phyloP scores from a whole-genome alignment of 805 yeast species.

The Pichia occidentalis region DNA sequence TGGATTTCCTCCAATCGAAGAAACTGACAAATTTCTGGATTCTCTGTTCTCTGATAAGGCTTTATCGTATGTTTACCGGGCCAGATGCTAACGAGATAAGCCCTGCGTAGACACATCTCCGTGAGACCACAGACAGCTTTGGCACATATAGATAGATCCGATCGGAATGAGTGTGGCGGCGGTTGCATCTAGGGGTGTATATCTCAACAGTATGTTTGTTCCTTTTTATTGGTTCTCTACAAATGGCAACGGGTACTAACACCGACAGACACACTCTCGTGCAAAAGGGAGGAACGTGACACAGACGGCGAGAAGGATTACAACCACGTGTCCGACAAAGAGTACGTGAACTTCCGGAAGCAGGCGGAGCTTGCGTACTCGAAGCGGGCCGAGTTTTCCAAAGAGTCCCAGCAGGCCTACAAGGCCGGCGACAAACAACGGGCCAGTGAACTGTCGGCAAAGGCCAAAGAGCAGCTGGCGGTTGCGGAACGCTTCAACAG shows the following conservation, averaged over 20 bases:
- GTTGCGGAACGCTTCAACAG: constrained; percentile 65
- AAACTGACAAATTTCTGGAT: too few species aligned
- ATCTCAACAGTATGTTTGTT: constrained; percentile 19
- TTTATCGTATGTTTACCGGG: too few species aligned
- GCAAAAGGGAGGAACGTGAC: too few species aligned
- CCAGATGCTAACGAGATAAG: too few species aligned
- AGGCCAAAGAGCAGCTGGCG: constrained; percentile 52
- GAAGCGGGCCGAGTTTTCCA: constrained; percentile 47
- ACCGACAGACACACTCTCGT: not conserved
- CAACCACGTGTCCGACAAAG: constrained; percentile 63
- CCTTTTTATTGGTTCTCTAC: not conserved
- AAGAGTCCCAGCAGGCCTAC: constrained; percentile 72
- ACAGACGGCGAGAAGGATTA: constrained; percentile 39
- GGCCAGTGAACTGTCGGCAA: constrained; percentile 68
- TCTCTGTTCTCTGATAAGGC: too few species aligned
- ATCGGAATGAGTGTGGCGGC: constrained; percentile 22
- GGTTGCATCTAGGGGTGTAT: constrained; percentile 23
- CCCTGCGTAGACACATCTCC: too few species aligned
- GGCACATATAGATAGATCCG: too few species aligned
- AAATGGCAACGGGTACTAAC: not conserved
- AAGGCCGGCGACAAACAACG: constrained; percentile 61
- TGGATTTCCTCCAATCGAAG: too few species aligned
- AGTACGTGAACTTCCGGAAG: constrained; percentile 57
- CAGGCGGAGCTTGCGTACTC: constrained; percentile 63
- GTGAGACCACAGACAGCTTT: too few species aligned